A percentile compares a stretch with the other conserved stretches of the same genome.
phyloP scores from a whole-genome alignment of 2,329 filamentous ascomycete genomes.

The Dactylella cylindrospora region DNA sequence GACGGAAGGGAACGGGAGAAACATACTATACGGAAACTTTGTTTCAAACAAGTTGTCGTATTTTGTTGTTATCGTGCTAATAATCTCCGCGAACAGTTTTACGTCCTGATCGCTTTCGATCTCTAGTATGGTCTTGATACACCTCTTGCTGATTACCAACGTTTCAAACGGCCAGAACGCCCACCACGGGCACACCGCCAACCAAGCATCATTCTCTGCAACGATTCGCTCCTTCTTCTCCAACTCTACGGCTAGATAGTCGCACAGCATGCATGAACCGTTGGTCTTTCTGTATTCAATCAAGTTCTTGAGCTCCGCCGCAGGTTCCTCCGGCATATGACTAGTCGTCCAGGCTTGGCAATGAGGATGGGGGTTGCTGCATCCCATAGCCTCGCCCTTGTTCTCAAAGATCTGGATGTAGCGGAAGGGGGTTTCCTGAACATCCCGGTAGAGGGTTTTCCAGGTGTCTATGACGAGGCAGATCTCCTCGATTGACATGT shows the following conservation, averaged over 20 bases:
- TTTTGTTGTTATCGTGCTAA: constrained; percentile 82
- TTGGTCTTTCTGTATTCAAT: constrained; percentile 74
- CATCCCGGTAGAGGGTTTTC: constrained; percentile 81
- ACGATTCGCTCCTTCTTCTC: constrained; percentile 82
- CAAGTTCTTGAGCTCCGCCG: constrained; percentile 75
- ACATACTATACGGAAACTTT: constrained; percentile 84
- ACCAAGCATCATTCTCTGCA: constrained; percentile 80
- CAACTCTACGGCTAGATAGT: constrained; percentile 82
- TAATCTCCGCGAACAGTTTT: constrained; percentile 72
- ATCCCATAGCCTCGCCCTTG: constrained; percentile 96
- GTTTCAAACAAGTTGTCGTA: constrained; percentile 98
- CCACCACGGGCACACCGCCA: constrained; percentile 96
- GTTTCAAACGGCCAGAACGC: constrained; percentile 96
- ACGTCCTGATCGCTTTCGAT: constrained; percentile 68
- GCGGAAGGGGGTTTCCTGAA: constrained; percentile 76
- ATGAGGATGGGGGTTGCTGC: constrained; percentile 96
- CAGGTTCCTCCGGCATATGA: constrained; percentile 83
- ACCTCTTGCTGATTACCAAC: constrained; percentile 79
- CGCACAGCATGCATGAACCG: constrained; percentile 71
- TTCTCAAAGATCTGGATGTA: constrained; percentile 99
- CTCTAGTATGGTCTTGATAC: constrained; percentile 82
- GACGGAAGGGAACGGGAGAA: constrained; percentile 29
- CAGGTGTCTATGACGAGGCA: constrained; percentile 82
- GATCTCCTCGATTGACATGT: constrained; percentile 76
- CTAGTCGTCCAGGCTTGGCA: constrained; percentile 96